These are phyloP conservation scores for Novymonas esmeraldas DNA, from an alignment of 208 protist genomes.

Conservation along the genomic window DNA sequence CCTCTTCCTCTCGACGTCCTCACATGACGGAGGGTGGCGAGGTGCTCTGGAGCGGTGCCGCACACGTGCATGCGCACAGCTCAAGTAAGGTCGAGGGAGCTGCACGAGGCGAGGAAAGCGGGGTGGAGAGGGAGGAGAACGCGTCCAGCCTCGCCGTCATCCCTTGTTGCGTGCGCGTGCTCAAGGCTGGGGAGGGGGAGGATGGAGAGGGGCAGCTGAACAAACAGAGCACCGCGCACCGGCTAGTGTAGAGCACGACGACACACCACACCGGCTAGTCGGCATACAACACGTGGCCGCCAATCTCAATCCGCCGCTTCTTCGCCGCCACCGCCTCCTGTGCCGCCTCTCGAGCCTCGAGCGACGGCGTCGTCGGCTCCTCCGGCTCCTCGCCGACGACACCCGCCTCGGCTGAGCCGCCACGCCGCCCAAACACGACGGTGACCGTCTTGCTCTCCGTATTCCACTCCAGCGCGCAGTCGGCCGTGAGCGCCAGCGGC, in stretches of 20 bases:
- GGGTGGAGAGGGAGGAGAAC: too few species aligned
- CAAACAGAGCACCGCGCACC: too few species aligned
- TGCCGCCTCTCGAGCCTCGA: not conserved
- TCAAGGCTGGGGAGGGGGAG: too few species aligned
- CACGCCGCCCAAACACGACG: slow-evolving; percentile 22
- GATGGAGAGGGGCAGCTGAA: not conserved
- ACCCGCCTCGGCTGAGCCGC: not conserved
- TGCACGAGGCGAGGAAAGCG: too few species aligned
- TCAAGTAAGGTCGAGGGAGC: too few species aligned
- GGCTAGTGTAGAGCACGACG: too few species aligned
- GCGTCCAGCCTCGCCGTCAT: too few species aligned
- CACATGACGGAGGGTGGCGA: too few species aligned
- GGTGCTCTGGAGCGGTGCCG: too few species aligned
- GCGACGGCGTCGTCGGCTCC: slow-evolving; percentile 4
- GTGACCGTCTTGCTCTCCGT: slow-evolving; percentile 21
- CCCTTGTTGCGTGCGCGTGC: too few species aligned
- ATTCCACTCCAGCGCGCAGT: slow-evolving; percentile 44
- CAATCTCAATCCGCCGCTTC: slow-evolving; percentile 61
- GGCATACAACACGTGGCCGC: slow-evolving; percentile 59
- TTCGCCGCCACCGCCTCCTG: slow-evolving; percentile 22
- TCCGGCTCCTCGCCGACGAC: slow-evolving; percentile 22
- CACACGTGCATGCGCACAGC: too few species aligned
- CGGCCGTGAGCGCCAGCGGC: slow-evolving; percentile 4
- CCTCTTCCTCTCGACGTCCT: too few species aligned
- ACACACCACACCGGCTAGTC: slow-evolving; percentile 29